Percentiles rank a stretch among this genome's conserved stretches.
These are phyloP conservation scores for Leptodontidium sp. DNA, from an alignment of 2,329 filamentous ascomycete species.

Conservation along the genomic window DNA sequence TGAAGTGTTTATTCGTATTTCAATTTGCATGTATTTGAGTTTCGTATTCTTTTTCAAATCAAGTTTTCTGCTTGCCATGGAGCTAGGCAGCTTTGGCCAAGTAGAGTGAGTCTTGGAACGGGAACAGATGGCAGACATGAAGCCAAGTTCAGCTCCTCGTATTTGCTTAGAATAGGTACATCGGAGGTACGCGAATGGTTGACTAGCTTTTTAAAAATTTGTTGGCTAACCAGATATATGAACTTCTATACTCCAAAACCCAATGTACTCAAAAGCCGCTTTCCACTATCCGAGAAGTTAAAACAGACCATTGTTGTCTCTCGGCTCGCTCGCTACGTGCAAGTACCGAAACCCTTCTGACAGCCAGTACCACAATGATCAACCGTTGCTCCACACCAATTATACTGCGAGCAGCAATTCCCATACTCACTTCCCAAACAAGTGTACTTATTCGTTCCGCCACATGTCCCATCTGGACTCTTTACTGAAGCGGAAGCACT, in stretches of 20 bases:
- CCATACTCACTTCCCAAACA: slow-evolving; percentile 39
- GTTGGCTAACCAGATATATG: neutral
- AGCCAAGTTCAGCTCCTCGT: slow-evolving; percentile 18
- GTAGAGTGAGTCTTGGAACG: slow-evolving; percentile 7
- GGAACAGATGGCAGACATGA: slow-evolving; percentile 4
- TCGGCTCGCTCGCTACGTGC: neutral
- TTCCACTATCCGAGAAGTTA: no score
- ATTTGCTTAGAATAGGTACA: slow-evolving; percentile 10
- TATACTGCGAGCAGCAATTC: slow-evolving; percentile 43
- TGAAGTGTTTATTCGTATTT: neutral
- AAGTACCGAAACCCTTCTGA: slow-evolving; percentile 33
- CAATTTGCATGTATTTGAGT: neutral
- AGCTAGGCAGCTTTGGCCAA: slow-evolving; percentile 12
- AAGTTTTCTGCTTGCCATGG: neutral
- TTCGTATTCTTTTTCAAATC: neutral
- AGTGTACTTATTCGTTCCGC: slow-evolving; percentile 25
- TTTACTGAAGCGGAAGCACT: slow-evolving; percentile 15
- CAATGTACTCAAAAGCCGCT: no score
- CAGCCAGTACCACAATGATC: slow-evolving; percentile 46
- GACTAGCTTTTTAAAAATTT: neutral
- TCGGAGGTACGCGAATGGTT: neutral
- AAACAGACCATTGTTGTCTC: no score
- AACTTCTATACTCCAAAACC: no score
- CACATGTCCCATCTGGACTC: slow-evolving; percentile 34
- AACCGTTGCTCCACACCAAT: slow-evolving; percentile 43